Percentiles rank a stretch among this genome's conserved stretches.
phyloP scores from a whole-genome alignment of 768 basidiomycete species.

The Saitozyma podzolica region DNA sequence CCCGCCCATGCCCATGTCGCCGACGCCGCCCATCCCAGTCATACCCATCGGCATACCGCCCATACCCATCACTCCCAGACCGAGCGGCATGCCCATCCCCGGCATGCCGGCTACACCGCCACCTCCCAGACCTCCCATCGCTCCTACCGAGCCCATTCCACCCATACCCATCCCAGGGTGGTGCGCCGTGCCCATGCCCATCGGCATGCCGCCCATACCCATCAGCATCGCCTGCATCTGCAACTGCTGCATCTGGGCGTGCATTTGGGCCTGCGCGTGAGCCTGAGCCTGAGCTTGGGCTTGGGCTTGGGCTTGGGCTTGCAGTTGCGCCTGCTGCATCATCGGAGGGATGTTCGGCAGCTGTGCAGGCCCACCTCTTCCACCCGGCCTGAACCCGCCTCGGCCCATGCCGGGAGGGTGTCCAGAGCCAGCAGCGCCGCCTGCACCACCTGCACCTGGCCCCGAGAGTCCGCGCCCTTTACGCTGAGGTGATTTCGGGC shows the following conservation, averaged over 20 bases:
- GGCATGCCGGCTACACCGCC: neutral
- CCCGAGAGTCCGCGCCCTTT: slow-evolving; percentile 9
- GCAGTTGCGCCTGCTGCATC: slow-evolving; percentile 15
- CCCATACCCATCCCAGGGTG: slow-evolving; percentile 19
- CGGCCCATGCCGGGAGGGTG: too few species aligned
- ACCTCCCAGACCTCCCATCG: slow-evolving; percentile 1
- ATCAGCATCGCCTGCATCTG: slow-evolving; percentile 31
- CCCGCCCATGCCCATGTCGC: neutral
- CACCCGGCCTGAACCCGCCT: too few species aligned
- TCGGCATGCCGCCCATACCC: slow-evolving; percentile 11
- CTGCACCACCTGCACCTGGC: too few species aligned
- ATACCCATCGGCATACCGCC: neutral
- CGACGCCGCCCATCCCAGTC: neutral
- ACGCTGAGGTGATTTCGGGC: slow-evolving; percentile 74
- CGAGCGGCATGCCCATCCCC: neutral
- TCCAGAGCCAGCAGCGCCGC: too few species aligned
- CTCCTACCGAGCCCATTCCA: slow-evolving; percentile 11
- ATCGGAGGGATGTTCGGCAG: slow-evolving; percentile 11
- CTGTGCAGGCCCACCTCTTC: neutral
- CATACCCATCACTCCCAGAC: neutral
- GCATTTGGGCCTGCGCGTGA: slow-evolving; percentile 25
- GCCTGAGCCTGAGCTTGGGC: slow-evolving; percentile 33
- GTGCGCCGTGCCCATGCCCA: slow-evolving; percentile 5
- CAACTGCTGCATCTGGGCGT: slow-evolving; percentile 18
- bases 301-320: slow-evolving; percentile 25